Evolutionary conservation across 768 basidiomycete species (phyloP).

Genomic region (Trametes villosa): DNA sequence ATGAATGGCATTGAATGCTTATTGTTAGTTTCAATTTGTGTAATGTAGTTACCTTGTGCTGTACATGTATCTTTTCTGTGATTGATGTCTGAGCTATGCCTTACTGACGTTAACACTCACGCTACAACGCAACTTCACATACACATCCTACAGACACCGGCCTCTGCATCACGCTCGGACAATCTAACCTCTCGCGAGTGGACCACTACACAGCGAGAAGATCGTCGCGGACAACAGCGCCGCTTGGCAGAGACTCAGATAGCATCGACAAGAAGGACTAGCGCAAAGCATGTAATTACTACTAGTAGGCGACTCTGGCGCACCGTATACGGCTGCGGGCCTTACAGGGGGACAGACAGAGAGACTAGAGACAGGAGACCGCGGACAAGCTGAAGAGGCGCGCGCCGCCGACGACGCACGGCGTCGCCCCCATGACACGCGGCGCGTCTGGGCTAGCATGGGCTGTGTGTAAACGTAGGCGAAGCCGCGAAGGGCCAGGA

Average conservation of each 20-base stretch:
- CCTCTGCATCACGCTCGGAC: too few species aligned
- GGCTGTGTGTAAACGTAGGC: neutral
- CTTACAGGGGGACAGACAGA: neutral
- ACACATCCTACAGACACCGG: too few species aligned
- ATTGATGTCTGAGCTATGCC: too few species aligned
- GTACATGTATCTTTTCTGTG: too few species aligned
- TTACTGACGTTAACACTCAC: too few species aligned
- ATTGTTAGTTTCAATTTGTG: too few species aligned
- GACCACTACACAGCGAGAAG: neutral
- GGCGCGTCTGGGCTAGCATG: constrained; percentile 15
- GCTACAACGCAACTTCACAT: too few species aligned
- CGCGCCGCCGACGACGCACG: constrained; percentile 11
- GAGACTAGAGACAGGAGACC: too few species aligned
- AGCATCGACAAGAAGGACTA: constrained; percentile 1
- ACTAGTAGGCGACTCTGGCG: neutral
- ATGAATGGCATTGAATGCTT: too few species aligned
- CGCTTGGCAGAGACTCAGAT: neutral
- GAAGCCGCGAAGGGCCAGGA: constrained; percentile 9
- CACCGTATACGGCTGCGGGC: neutral
- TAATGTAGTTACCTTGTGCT: too few species aligned
- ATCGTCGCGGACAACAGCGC: neutral
- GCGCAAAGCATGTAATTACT: neutral
- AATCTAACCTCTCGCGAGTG: too few species aligned
- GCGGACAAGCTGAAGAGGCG: neutral
- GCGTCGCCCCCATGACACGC: constrained; percentile 13